Evolutionary conservation across 805 yeast genomes (phyloP).

Genomic region (Yarrowia sp.): DNA sequence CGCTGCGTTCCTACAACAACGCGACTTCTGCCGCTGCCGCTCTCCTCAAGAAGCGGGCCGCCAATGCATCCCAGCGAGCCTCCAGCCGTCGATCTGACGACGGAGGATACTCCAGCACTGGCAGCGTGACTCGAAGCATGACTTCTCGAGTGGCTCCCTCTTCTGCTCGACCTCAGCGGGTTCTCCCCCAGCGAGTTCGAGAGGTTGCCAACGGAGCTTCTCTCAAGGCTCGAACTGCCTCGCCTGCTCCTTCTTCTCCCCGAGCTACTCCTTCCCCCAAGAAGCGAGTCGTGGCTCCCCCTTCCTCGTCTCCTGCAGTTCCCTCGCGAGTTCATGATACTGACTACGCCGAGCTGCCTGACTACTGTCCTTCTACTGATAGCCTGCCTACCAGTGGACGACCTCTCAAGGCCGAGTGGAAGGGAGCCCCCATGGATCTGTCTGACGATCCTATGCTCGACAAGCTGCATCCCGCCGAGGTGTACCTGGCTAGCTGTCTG

Average conservation of each 20-base stretch:
- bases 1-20: slow-evolving; percentile 23
- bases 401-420: slow-evolving; percentile 91
- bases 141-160: not conserved
- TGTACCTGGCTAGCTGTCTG: slow-evolving; percentile 78
- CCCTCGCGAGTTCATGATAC: slow-evolving; percentile 44
- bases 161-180: slow-evolving; percentile 5
- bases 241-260: slow-evolving; percentile 1
- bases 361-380: slow-evolving; percentile 69
- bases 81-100: not conserved
- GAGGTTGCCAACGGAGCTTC: slow-evolving; percentile 19
- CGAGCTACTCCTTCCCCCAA: slow-evolving; percentile 26
- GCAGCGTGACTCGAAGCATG: slow-evolving; percentile 3
- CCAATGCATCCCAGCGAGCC: not conserved
- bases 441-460: slow-evolving; percentile 67
- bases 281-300: slow-evolving; percentile 33
- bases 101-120: slow-evolving; percentile 5
- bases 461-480: slow-evolving; percentile 88
- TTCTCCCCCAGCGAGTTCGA: slow-evolving; percentile 13
- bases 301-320: slow-evolving; percentile 43
- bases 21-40: slow-evolving; percentile 21
- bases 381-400: slow-evolving; percentile 61
- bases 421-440: slow-evolving; percentile 95
- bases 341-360: slow-evolving; percentile 52
- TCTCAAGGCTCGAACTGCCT: not conserved
- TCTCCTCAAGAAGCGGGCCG: slow-evolving; percentile 3